Conservation (phyloP, 2,329 filamentous ascomycete genomes). For the Zymoseptoria passerinii region DNA sequence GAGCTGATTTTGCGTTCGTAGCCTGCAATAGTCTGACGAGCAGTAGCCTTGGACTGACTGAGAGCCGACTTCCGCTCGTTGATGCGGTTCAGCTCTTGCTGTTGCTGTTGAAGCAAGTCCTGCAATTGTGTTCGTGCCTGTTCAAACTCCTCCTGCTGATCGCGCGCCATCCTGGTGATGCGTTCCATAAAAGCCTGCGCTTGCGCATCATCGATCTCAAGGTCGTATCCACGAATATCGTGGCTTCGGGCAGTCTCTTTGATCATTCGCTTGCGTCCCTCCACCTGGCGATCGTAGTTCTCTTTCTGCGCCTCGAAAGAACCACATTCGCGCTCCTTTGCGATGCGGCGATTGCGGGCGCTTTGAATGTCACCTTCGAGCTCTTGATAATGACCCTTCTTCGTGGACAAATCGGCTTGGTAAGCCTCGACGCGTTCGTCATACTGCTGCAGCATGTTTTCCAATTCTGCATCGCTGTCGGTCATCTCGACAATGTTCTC, state of each 20-base stretch:
- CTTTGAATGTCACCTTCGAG: constrained; percentile 47
- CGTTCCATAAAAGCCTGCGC: constrained; percentile 70
- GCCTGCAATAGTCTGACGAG: constrained; percentile 61
- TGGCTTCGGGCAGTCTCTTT: constrained; percentile 69
- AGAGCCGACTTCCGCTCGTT: constrained; percentile 65
- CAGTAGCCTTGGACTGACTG: constrained; percentile 64
- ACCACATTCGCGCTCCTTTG: constrained; percentile 57
- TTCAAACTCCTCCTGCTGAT: constrained; percentile 73
- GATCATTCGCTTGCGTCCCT: constrained; percentile 62
- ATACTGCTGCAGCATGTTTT: constrained; percentile 65
- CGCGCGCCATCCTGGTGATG: constrained; percentile 63
- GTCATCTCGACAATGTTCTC: constrained; percentile 66
- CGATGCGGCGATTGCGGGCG: constrained; percentile 35
- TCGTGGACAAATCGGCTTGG: constrained; percentile 54
- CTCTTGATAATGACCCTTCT: constrained; percentile 56
- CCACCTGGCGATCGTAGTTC: constrained; percentile 72
- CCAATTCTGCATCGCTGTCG: constrained; percentile 69
- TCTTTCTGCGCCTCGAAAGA: constrained; percentile 79
- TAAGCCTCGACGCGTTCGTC: constrained; percentile 59
- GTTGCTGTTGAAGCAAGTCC: constrained; percentile 65
- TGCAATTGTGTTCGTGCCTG: constrained; percentile 64
- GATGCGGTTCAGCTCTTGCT: constrained; percentile 61
- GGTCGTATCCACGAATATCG: constrained; percentile 76
- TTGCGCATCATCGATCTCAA: constrained; percentile 63
- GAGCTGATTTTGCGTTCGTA: constrained; percentile 63